These are phyloP conservation scores for Rhynchosporium agropyri DNA, from an alignment of 2,329 filamentous ascomycete species.

Conservation along the genomic window DNA sequence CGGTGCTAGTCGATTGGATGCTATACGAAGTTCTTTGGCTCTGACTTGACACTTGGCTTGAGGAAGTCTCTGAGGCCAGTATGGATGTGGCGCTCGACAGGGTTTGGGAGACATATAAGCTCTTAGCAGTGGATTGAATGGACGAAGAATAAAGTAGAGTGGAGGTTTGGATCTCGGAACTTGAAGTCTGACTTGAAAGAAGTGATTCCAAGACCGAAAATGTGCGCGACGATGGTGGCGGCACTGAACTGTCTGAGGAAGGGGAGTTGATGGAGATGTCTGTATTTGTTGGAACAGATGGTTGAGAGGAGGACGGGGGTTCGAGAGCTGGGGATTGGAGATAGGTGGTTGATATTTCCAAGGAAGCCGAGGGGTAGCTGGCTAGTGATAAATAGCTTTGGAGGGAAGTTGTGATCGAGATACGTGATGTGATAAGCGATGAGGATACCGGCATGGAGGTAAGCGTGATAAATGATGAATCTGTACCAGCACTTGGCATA, in stretches of 20 bases:
- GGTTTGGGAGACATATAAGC: too few relatives aligned
- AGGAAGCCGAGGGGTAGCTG: not conserved
- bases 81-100: too few relatives aligned
- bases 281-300: not conserved
- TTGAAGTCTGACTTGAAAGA: not conserved
- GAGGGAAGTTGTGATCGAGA: not conserved
- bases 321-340: not conserved
- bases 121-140: too few relatives aligned
- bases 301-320: not conserved
- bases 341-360: not conserved
- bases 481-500: not conserved
- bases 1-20: too few relatives aligned
- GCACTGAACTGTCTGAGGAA: not conserved
- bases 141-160: not conserved
- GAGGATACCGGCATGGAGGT: not conserved
- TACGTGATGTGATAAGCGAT: not conserved
- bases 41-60: too few relatives aligned
- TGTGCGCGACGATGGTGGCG: not conserved
- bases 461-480: not conserved
- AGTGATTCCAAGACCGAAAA: not conserved
- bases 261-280: not conserved
- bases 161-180: not conserved
- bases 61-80: too few relatives aligned
- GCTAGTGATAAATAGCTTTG: not conserved
- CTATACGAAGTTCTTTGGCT: too few relatives aligned